A percentile compares a stretch with the other conserved stretches of the same genome.
phyloP scores from a whole-genome alignment of 1,284 basidiomycete species.

The Cystobasidium slooffiae region DNA sequence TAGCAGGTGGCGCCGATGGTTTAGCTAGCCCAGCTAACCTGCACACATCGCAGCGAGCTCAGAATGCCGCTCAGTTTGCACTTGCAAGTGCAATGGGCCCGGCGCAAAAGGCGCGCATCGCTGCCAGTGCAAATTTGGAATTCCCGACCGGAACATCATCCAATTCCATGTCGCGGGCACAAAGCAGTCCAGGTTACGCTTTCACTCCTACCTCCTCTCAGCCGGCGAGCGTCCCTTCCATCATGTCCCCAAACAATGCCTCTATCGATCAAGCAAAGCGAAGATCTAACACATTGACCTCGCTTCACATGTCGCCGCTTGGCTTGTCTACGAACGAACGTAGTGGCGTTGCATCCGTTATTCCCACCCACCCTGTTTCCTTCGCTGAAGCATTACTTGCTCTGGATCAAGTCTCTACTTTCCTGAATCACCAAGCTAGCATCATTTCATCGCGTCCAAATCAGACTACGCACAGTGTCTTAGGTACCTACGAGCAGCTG shows the following conservation, averaged over 20 bases:
- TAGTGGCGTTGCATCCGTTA: background rate
- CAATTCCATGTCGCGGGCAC: slow-evolving; percentile 18
- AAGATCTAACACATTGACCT: background rate
- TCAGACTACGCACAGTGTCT: slow-evolving; percentile 4
- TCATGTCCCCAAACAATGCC: background rate
- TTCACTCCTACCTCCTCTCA: background rate
- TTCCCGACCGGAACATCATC: slow-evolving; percentile 2
- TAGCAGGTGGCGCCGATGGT: background rate
- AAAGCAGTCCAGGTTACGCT: slow-evolving; percentile 35
- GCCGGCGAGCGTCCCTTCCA: background rate
- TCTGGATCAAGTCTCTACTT: slow-evolving; percentile 20
- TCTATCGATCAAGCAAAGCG: background rate
- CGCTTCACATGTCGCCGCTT: slow-evolving; percentile 16
- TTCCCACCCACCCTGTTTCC: background rate
- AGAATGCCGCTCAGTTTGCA: slow-evolving; percentile 20
- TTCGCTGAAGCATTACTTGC: slow-evolving; percentile 23
- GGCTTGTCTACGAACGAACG: background rate
- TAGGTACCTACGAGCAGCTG: slow-evolving; percentile 39
- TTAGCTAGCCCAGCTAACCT: slow-evolving; percentile 33
- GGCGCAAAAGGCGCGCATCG: slow-evolving; percentile 22
- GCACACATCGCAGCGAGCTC: slow-evolving; percentile 12
- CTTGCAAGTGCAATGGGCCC: slow-evolving; percentile 16
- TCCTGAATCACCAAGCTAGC: slow-evolving; percentile 17
- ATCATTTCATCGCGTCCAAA: slow-evolving; percentile 1
- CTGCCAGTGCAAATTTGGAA: slow-evolving; percentile 9